A percentile compares a stretch with the other conserved stretches of the same genome.
Evolutionary conservation across 1,139 yeast genomes (phyloP).

Genomic region (Hanseniaspora sp.): DNA sequence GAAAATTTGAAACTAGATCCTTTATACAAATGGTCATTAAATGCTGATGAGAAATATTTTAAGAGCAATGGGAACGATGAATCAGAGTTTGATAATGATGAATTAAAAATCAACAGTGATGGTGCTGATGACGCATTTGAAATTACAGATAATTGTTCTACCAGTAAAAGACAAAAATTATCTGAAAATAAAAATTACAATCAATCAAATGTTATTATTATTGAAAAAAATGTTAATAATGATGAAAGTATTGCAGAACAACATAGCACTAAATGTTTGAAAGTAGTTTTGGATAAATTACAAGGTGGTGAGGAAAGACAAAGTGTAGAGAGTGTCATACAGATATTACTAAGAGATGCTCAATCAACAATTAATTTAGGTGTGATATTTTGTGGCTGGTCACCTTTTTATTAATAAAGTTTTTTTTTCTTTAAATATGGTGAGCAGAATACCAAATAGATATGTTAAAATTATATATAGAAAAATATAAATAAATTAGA

Average conservation of each 20-base stretch:
- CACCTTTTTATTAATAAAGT: slow-evolving; percentile 32
- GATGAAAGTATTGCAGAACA: slow-evolving; percentile 3
- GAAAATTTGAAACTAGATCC: slow-evolving; percentile 91
- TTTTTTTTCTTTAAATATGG: neutral
- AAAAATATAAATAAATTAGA: too few relatives aligned
- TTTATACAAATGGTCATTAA: slow-evolving; percentile 72
- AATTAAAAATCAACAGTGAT: neutral
- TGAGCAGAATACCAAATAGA: too few relatives aligned
- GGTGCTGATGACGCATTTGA: neutral
- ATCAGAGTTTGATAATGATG: neutral
- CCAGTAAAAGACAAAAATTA: neutral
- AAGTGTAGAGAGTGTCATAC: slow-evolving; percentile 73
- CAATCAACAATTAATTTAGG: slow-evolving; percentile 57
- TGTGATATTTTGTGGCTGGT: slow-evolving; percentile 76
- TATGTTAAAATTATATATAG: too few relatives aligned
- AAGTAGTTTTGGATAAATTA: slow-evolving; percentile 2
- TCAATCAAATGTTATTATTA: slow-evolving; percentile 31
- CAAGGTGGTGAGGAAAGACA: slow-evolving; percentile 33
- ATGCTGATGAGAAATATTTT: slow-evolving; percentile 34
- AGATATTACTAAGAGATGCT: slow-evolving; percentile 73
- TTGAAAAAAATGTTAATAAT: slow-evolving; percentile 48
- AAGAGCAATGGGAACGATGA: neutral
- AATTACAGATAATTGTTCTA: neutral
- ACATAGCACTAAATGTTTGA: slow-evolving; percentile 4
- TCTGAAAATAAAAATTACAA: neutral